A percentile compares a stretch with the other conserved stretches of the same genome.
phyloP scores from a whole-genome alignment of 73 alveolate species.

The Paramecium primaurelia region DNA sequence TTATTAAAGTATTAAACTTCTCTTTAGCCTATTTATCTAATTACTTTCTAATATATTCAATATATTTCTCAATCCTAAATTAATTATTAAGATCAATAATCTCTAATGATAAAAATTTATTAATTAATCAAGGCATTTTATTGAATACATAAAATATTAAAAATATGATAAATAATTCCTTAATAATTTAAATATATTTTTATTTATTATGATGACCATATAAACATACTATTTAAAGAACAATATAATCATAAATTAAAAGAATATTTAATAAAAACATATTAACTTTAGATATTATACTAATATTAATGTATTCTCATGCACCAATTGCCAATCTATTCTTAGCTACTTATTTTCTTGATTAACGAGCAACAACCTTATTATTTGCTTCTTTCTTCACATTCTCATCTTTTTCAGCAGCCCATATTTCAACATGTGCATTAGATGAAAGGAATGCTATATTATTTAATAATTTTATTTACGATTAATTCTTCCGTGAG shows the following conservation, averaged over 20 bases:
- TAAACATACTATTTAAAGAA: not conserved
- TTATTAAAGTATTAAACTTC: not conserved
- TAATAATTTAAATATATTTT: not conserved
- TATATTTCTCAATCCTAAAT: not conserved
- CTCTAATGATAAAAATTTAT: too few relatives aligned
- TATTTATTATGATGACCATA: not conserved
- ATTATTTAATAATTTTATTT: not conserved
- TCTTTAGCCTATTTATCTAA: not conserved
- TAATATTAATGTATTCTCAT: not conserved
- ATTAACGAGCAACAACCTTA: constrained; percentile 57
- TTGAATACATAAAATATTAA: too few relatives aligned
- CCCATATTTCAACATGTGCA: constrained; percentile 90
- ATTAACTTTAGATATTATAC: not conserved
- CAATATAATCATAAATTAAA: not conserved
- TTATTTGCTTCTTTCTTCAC: constrained; percentile 87
- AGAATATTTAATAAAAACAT: not conserved
- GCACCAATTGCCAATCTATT: constrained; percentile 73
- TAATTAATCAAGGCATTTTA: too few relatives aligned
- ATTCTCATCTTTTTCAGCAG: constrained; percentile 80
- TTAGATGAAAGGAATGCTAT: constrained; percentile 81
- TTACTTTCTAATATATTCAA: not conserved
- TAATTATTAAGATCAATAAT: too few relatives aligned
- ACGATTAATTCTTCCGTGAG: constrained; percentile 96
- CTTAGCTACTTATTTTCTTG: constrained; percentile 77
- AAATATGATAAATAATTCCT: not conserved